These are phyloP conservation scores for Phaffia australis DNA, from an alignment of 768 basidiomycete genomes.

Conservation along the genomic window DNA sequence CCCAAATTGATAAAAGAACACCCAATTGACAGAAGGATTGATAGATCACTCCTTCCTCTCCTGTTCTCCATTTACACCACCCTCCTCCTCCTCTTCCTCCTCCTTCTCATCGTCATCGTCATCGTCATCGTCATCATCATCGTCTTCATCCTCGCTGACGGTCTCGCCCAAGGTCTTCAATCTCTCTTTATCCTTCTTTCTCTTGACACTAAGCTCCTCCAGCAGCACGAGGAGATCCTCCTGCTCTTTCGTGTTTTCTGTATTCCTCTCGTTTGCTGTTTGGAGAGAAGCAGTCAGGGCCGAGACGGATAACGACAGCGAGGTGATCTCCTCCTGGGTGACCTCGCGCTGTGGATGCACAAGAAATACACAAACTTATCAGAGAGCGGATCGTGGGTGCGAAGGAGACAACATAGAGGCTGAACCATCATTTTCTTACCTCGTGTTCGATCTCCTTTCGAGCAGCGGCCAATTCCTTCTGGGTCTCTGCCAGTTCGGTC, in stretches of 20 bases:
- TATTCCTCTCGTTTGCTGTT: conserved; percentile 9
- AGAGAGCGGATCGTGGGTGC: not conserved
- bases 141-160: conserved; percentile 75
- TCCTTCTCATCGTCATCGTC: conserved; percentile 35
- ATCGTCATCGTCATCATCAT: conserved; percentile 56
- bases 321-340: conserved; percentile 1
- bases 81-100: conserved; percentile 10
- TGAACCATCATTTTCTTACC: not conserved
- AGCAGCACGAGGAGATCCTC: conserved; percentile 87
- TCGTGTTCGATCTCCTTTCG: conserved; percentile 30
- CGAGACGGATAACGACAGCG: conserved; percentile 11
- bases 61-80: not conserved
- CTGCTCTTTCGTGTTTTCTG: conserved; percentile 76
- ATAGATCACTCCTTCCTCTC: conserved; percentile 5
- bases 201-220: conserved; percentile 80
- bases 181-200: conserved; percentile 67
- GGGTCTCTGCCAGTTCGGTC: conserved; percentile 40
- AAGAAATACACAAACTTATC: not conserved
- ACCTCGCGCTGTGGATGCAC: conserved; percentile 28
- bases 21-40: no score
- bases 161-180: conserved; percentile 66
- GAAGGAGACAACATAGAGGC: no score
- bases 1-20: no score
- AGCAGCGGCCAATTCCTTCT: conserved; percentile 34
- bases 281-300: conserved; percentile 12